A percentile compares a stretch with the other conserved stretches of the same genome.
Evolutionary conservation across 2,329 filamentous ascomycete genomes (phyloP).

Genomic region (Sclerotinia subarctica): DNA sequence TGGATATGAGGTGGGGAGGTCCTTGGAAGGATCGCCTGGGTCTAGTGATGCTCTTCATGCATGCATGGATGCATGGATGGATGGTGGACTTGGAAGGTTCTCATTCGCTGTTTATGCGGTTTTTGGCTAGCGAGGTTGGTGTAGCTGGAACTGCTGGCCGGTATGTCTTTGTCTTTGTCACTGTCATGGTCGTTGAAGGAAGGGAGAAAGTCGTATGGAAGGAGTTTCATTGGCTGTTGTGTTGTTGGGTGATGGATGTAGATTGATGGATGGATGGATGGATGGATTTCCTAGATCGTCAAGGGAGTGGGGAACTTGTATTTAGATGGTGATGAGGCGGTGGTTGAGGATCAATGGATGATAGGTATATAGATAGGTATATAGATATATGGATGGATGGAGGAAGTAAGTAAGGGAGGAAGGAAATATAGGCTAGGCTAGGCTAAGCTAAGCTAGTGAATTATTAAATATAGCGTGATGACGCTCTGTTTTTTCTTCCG

Average conservation of each 20-base stretch:
- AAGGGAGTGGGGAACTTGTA: not conserved
- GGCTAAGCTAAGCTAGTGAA: not conserved
- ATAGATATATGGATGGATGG: not conserved
- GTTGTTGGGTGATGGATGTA: not conserved
- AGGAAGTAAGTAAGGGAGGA: no score
- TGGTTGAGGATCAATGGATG: not conserved
- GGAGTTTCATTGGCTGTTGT: not conserved
- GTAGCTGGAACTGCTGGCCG: not conserved
- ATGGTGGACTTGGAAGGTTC: not conserved
- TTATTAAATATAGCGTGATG: not conserved
- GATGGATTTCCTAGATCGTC: not conserved
- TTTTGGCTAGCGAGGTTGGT: not conserved
- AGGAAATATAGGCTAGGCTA: not conserved
- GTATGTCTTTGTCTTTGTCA: not conserved
- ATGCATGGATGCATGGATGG: conserved; percentile 6
- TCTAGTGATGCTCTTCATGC: not conserved
- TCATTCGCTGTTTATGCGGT: not conserved
- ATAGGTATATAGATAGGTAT: not conserved
- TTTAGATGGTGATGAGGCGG: not conserved
- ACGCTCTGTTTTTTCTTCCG: not conserved
- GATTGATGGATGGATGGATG: no score
- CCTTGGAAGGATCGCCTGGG: not conserved
- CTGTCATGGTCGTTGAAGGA: not conserved
- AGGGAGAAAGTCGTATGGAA: not conserved
- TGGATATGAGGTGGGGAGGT: not conserved